Evolutionary conservation across 768 basidiomycete species (phyloP), one percentile per base, ranked within the genome.

Genomic region (Boletus insuetus): DNA sequence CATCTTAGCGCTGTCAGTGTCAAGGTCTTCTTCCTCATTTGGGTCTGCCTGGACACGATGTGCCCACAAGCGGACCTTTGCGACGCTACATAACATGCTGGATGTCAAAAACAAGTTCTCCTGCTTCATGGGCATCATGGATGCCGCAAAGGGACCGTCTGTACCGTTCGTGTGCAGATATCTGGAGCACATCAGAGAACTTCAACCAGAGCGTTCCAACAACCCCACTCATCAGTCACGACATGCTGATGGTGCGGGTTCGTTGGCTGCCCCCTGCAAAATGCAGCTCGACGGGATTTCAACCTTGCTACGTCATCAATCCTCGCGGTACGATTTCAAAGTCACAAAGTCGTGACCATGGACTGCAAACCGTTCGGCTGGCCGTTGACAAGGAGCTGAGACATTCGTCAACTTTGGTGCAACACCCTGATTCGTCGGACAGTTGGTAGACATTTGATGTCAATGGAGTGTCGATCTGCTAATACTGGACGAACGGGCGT

Each of bases 31-130:
- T 17, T 74, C 77, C 11, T 79, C 80, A 34, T 72, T 87, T 31
- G 79, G 79, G 53, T 67, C 85, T 44, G 87, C 85, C 11, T 88
- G 85, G 87, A 80, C 78, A n/a, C 83, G 84, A 59, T 80, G 83
- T 40, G 73, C 72, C 35, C 79, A 79, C 20, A 79, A 79, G 61
- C 73, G 77, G 8, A 73, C 69, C 38, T 74, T 86, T 48, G 84
- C 83, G 17, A 68, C 71, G 29, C 74, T 89, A 13, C 68, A 77
- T 24, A 79, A 79, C 54, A 73, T 81, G 62, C 83, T 82, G 63
- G 84, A 85, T 50, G 85, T 85, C 66, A 66, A 79, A 12, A 78
- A 60, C 38, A 24, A 42, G 44, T 53, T 49, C 26, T 14, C 12
- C 35, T 34, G 76, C 16, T 84, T 87, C 60, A 82, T 85, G 34